These are phyloP conservation scores for Acaromyces ingoldii DNA, from an alignment of 1,284 basidiomycete genomes.

Conservation along the genomic window DNA sequence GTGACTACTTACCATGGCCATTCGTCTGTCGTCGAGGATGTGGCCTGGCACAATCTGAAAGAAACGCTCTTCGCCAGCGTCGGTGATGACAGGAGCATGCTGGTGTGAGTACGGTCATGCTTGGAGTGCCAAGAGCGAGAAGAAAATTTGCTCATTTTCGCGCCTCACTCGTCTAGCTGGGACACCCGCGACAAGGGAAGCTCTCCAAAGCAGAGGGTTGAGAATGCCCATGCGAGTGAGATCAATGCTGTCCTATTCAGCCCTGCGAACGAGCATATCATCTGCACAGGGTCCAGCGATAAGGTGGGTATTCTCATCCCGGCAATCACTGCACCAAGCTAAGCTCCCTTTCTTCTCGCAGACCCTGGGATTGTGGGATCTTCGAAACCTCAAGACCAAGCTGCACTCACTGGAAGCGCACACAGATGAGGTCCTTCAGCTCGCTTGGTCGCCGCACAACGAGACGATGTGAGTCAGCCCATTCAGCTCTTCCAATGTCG, in stretches of 20 bases:
- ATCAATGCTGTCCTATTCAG: constrained; percentile 88
- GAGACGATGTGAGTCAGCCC: constrained; percentile 33
- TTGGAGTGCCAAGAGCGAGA: background rate
- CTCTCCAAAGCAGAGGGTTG: constrained; percentile 66
- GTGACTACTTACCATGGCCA: constrained; percentile 72
- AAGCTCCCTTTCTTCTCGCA: constrained; percentile 48
- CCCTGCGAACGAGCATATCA: constrained; percentile 73
- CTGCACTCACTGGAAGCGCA: constrained; percentile 90
- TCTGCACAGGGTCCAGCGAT: constrained; percentile 89
- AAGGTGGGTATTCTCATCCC: constrained; percentile 59
- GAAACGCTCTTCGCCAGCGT: constrained; percentile 89
- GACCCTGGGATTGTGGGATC: constrained; percentile 86
- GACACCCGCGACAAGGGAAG: constrained; percentile 66
- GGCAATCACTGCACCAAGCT: constrained; percentile 1
- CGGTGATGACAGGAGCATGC: constrained; percentile 90
- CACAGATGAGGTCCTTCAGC: constrained; percentile 86
- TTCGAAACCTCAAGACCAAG: constrained; percentile 67
- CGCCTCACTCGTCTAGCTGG: constrained; percentile 63
- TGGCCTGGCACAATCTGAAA: constrained; percentile 85
- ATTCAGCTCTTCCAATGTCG: background rate
- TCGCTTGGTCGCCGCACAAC: constrained; percentile 92
- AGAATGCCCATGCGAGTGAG: constrained; percentile 80
- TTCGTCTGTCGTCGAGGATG: constrained; percentile 66
- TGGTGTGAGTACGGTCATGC: constrained; percentile 70
- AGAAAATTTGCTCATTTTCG: background rate